These are phyloP conservation scores for Trametes punicea DNA, from an alignment of 768 basidiomycete genomes.

Conservation along the genomic window DNA sequence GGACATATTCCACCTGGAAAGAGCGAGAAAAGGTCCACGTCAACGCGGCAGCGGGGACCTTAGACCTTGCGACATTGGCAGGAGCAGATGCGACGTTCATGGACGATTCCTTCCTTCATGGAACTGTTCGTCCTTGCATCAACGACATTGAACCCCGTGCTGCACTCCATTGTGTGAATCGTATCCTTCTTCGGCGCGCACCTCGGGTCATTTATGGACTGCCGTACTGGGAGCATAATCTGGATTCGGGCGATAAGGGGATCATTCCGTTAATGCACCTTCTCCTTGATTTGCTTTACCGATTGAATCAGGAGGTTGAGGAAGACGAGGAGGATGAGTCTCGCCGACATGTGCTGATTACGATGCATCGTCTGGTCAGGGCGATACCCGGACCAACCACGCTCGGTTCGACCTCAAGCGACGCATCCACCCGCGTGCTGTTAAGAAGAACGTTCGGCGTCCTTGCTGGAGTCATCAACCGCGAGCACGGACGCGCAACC, in stretches of 20 bases:
- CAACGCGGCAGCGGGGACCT: not conserved
- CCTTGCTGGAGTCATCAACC: constrained; percentile 1
- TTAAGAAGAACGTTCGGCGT: constrained; percentile 10
- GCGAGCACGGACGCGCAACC: not conserved
- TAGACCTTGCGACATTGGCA: constrained; percentile 12
- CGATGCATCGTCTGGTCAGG: constrained; percentile 12
- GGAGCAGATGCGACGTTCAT: constrained; percentile 15
- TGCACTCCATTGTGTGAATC: constrained; percentile 15
- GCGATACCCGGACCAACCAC: constrained; percentile 1
- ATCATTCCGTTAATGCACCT: constrained; percentile 13
- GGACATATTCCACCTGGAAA: constrained; percentile 10
- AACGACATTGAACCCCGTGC: constrained; percentile 12
- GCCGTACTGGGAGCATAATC: constrained; percentile 15
- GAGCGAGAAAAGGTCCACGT: constrained; percentile 13
- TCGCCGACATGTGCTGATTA: constrained; percentile 1
- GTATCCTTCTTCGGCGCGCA: constrained; percentile 12
- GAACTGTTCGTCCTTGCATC: constrained; percentile 17
- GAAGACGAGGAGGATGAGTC: not conserved
- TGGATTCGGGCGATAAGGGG: constrained; percentile 1
- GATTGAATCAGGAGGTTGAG: not conserved
- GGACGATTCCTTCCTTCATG: constrained; percentile 19
- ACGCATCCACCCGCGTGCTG: not conserved
- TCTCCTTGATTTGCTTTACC: constrained; percentile 12
- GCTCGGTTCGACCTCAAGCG: not conserved
- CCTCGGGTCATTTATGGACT: constrained; percentile 11